Evolutionary conservation across 805 yeast species (phyloP).

Genomic region (Cyberlindnera mississippiensis): DNA sequence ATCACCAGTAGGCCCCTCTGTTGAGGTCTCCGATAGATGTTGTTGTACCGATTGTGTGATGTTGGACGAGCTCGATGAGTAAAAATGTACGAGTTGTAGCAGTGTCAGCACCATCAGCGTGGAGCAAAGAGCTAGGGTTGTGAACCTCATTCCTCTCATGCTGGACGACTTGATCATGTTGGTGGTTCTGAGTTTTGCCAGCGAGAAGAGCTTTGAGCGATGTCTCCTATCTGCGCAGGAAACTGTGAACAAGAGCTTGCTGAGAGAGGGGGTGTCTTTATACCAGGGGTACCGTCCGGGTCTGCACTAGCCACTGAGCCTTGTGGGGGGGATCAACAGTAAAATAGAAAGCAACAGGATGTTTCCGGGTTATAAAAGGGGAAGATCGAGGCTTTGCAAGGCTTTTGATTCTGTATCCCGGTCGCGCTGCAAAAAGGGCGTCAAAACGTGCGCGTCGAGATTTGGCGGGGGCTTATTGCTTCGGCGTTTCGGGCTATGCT

Average conservation of each 20-base stretch:
- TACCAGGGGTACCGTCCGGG: too few relatives aligned
- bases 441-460: too few relatives aligned
- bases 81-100: conserved; percentile 9
- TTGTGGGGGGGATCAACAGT: too few relatives aligned
- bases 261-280: too few relatives aligned
- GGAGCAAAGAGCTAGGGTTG: conserved; percentile 6
- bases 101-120: conserved; percentile 8
- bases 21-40: not conserved
- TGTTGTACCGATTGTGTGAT: not conserved
- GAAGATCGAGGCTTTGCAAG: not conserved
- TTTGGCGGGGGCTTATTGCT: not conserved
- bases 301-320: too few relatives aligned
- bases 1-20: conserved; percentile 1
- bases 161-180: not conserved
- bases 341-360: too few relatives aligned
- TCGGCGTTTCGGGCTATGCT: not conserved
- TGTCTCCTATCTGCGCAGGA: too few relatives aligned
- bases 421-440: too few relatives aligned
- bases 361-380: too few relatives aligned
- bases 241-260: too few relatives aligned
- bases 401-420: not conserved
- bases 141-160: not conserved
- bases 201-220: too few relatives aligned
- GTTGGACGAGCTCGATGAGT: not conserved
- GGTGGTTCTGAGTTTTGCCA: too few relatives aligned